Evolutionary conservation across 2,329 filamentous ascomycete species (phyloP).

Genomic region (Colletotrichum salicis): DNA sequence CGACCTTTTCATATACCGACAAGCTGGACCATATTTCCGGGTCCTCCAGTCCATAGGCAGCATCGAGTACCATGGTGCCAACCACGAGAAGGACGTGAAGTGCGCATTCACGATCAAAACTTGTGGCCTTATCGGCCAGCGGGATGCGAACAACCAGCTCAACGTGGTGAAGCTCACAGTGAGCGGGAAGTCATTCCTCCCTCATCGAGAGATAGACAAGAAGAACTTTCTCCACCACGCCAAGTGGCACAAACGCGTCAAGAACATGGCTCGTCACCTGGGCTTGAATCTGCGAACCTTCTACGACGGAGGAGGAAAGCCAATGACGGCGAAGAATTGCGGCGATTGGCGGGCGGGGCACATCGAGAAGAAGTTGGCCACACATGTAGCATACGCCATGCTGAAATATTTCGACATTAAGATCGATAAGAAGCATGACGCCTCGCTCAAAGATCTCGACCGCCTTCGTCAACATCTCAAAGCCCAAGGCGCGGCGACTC

Average conservation of each 20-base stretch:
- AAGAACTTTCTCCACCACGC: slow-evolving; percentile 41
- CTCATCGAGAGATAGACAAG: background rate
- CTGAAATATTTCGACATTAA: slow-evolving; percentile 26
- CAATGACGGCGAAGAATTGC: background rate
- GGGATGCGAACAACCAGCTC: accelerated
- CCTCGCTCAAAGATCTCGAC: background rate
- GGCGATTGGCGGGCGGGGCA: slow-evolving; percentile 45
- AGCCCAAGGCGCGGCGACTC: accelerated
- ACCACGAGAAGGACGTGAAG: background rate
- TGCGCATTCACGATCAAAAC: background rate
- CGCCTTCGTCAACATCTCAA: background rate
- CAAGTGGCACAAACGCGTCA: slow-evolving; percentile 45
- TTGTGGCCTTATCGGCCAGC: background rate
- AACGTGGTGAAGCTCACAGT: background rate
- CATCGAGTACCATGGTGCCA: accelerated
- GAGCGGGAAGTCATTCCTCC: background rate
- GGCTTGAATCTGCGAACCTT: slow-evolving; percentile 43
- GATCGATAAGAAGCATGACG: background rate
- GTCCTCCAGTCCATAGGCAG: background rate
- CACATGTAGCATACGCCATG: slow-evolving; percentile 44
- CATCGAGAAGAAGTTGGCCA: slow-evolving; percentile 53
- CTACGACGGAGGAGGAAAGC: slow-evolving; percentile 40
- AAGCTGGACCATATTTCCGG: background rate
- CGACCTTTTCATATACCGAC: background rate
- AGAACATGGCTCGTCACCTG: slow-evolving; percentile 43